Conservation (phyloP, 768 basidiomycete species). For the Amanita rubescens region DNA sequence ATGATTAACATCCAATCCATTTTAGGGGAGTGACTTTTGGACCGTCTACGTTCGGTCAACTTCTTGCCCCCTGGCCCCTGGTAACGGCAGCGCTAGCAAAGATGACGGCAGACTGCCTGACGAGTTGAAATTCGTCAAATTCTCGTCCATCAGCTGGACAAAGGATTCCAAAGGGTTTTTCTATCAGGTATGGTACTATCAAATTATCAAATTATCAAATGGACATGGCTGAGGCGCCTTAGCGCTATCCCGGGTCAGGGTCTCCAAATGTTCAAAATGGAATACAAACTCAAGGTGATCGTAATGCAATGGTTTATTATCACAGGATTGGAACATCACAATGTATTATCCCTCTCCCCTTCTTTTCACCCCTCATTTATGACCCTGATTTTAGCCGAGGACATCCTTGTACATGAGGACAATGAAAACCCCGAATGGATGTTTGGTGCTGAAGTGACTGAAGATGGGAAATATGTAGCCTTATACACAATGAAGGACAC, state of each 20-base stretch:
- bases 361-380: not conserved
- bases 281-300: conserved; percentile 53
- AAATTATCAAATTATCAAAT: too few relatives aligned
- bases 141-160: conserved; percentile 66
- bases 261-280: conserved; percentile 44
- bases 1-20: not conserved
- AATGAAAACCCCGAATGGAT: conserved; percentile 57
- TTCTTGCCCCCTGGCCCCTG: conserved; percentile 42
- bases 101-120: conserved; percentile 52
- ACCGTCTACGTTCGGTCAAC: conserved; percentile 65
- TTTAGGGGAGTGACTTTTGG: conserved; percentile 66
- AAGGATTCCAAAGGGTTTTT: conserved; percentile 79
- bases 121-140: conserved; percentile 70
- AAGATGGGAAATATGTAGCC: conserved; percentile 60
- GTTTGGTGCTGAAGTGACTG: conserved; percentile 49
- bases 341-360: conserved; percentile 25
- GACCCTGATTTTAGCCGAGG: conserved; percentile 40
- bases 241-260: conserved; percentile 53
- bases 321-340: conserved; percentile 68
- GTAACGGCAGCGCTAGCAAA: conserved; percentile 32
- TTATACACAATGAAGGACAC: conserved; percentile 53
- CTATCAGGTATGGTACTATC: conserved; percentile 49
- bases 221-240: conserved; percentile 9
- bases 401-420: conserved; percentile 61
- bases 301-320: conserved; percentile 70